A percentile compares a stretch with the other conserved stretches of the same genome.
Evolutionary conservation across 768 basidiomycete species (phyloP).

Genomic region (Wakefieldia striispora): DNA sequence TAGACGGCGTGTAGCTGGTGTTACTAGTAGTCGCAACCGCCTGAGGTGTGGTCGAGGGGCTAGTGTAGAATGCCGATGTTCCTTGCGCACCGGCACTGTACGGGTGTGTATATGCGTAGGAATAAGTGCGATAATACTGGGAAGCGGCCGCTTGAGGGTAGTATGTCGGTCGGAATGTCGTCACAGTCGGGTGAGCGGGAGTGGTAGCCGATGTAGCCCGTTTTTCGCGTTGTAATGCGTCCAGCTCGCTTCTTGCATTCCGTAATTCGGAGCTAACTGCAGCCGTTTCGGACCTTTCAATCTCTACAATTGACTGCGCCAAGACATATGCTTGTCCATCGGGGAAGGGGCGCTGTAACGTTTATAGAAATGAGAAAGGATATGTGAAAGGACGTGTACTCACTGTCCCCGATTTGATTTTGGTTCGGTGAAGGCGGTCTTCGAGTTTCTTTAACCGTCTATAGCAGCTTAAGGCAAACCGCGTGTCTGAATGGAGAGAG

Average conservation of each 20-base stretch:
- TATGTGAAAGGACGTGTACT: slow-evolving; percentile 17
- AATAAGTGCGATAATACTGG: slow-evolving; percentile 64
- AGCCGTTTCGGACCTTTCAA: slow-evolving; percentile 62
- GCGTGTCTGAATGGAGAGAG: slow-evolving; percentile 51
- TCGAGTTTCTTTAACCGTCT: slow-evolving; percentile 54
- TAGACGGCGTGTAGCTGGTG: slow-evolving; percentile 30
- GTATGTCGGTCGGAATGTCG: slow-evolving; percentile 40
- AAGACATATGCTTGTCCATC: slow-evolving; percentile 64
- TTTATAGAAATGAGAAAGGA: slow-evolving; percentile 1
- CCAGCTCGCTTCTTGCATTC: slow-evolving; percentile 59
- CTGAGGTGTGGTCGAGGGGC: slow-evolving; percentile 35
- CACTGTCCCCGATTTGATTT: slow-evolving; percentile 57
- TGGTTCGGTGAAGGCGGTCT: slow-evolving; percentile 55
- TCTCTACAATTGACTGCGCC: slow-evolving; percentile 61
- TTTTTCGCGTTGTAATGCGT: slow-evolving; percentile 68
- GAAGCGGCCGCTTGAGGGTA: slow-evolving; percentile 38
- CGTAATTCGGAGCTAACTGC: slow-evolving; percentile 58
- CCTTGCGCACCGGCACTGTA: slow-evolving; percentile 36
- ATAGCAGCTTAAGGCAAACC: slow-evolving; percentile 65
- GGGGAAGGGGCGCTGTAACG: slow-evolving; percentile 53
- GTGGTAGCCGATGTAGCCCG: slow-evolving; percentile 37
- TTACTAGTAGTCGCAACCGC: slow-evolving; percentile 26
- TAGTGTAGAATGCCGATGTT: slow-evolving; percentile 23
- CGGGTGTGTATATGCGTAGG: slow-evolving; percentile 62
- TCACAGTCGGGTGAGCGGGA: slow-evolving; percentile 32